Evolutionary conservation across 2,329 filamentous ascomycete genomes (phyloP), one percentile per base, ranked within the genome.

Genomic region (Phialophora macrospora): DNA sequence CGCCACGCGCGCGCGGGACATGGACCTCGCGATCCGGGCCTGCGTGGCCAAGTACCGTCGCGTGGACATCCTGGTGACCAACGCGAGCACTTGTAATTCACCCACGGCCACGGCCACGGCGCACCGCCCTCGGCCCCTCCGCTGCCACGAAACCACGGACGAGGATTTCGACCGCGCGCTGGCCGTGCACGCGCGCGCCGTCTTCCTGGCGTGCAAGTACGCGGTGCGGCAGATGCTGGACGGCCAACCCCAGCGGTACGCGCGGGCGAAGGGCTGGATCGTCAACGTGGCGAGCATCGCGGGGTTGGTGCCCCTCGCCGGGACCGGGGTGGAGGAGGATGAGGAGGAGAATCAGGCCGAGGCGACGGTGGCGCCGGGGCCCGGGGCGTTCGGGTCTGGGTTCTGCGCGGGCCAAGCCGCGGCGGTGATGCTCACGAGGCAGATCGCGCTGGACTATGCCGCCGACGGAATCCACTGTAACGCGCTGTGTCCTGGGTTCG

Each of bases 131-230:
- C 24, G 24, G 24, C 51, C 61, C 2, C 52, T 72, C 28, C 55
- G 66, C 11, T 63, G 59, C 41, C 63, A 72, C 61, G 68, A 70
- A 67, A 70, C 70, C 5, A 51, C 32, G 38, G 92, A 97, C 81
- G 88, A 87, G 73, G 93, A 97, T 81, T 97, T 92, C 92, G 92
- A 97, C 74, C 81, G 95, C 71, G 97, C 93, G 3, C 92, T 96
- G 69, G 88, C 87, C 76, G 95, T 97, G 83, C 97, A 97, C 79
- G 92, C 96, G 78, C 97, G 97, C 86, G 93, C 93, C 55, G 92
- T 97, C 24, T 97, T 93, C 92, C 97, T 87, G 77, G 93, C 93
- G 66, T 90, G 88, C 85, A 97, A 97, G 84, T 92, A 97, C 78
- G 92, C 93, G 6, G 88, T 97, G 38, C 67, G 64, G 38, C 70